Evolutionary conservation across 768 basidiomycete species (phyloP).

Genomic region (Termitomyces sp.): DNA sequence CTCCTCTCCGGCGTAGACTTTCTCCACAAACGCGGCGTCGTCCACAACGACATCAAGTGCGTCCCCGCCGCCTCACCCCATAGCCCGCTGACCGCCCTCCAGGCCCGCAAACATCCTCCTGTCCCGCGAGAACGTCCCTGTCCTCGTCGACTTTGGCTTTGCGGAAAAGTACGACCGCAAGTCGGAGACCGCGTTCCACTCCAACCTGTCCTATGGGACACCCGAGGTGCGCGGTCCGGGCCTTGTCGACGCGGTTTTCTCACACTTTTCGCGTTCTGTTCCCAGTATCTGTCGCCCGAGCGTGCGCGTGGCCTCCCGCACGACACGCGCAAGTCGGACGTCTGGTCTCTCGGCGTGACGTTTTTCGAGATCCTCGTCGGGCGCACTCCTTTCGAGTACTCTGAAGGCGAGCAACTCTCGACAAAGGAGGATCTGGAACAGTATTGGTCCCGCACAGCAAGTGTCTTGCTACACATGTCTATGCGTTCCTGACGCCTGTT

Average conservation of each 20-base stretch:
- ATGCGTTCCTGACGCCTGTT: neutral
- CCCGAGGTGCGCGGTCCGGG: conserved; percentile 58
- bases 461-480: conserved; percentile 14
- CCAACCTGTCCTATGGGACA: conserved; percentile 84
- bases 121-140: conserved; percentile 69
- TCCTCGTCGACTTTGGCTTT: conserved; percentile 96
- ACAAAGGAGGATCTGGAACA: conserved; percentile 77
- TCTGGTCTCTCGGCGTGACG: conserved; percentile 84
- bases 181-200: conserved; percentile 66
- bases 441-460: conserved; percentile 82
- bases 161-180: conserved; percentile 77
- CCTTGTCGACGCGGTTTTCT: neutral
- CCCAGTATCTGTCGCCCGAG: conserved; percentile 86
- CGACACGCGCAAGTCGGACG: conserved; percentile 88
- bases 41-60: conserved; percentile 94
- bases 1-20: conserved; percentile 82
- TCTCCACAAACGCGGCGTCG: conserved; percentile 77
- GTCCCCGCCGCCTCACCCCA: conserved; percentile 23
- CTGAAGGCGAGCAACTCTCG: conserved; percentile 71
- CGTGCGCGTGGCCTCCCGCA: conserved; percentile 85
- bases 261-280: conserved; percentile 2
- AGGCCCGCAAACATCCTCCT: conserved; percentile 94
- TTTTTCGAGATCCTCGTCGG: conserved; percentile 94
- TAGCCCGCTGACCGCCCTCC: neutral
- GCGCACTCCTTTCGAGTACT: conserved; percentile 86